Conservation (phyloP, 768 basidiomycete genomes). For the Ephemerocybe angulata region DNA sequence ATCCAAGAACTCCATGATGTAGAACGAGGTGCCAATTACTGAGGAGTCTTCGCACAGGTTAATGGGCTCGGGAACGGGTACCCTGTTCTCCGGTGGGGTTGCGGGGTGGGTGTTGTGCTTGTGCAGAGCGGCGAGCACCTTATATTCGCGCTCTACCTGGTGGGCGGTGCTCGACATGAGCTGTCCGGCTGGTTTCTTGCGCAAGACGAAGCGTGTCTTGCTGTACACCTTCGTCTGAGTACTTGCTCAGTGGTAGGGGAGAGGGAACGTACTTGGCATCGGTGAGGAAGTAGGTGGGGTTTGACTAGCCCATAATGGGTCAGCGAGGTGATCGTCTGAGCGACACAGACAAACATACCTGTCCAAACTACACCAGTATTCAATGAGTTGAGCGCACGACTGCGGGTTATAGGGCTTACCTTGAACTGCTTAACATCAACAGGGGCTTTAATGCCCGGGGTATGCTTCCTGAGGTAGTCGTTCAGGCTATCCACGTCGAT, state of each 20-base stretch:
- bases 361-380: slow-evolving; percentile 62
- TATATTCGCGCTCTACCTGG: slow-evolving; percentile 92
- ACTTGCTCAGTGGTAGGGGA: neutral
- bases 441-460: slow-evolving; percentile 55
- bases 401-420: slow-evolving; percentile 38
- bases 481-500: slow-evolving; percentile 67
- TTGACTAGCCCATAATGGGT: slow-evolving; percentile 81
- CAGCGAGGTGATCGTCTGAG: slow-evolving; percentile 1
- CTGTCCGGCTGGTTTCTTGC: slow-evolving; percentile 88
- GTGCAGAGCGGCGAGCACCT: slow-evolving; percentile 73
- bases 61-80: slow-evolving; percentile 86
- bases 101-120: slow-evolving; percentile 59
- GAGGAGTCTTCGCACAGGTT: slow-evolving; percentile 73
- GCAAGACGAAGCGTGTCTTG: slow-evolving; percentile 70
- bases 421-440: slow-evolving; percentile 91
- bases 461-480: slow-evolving; percentile 55
- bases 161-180: slow-evolving; percentile 91
- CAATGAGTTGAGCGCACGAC: neutral
- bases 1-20: slow-evolving; percentile 94
- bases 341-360: slow-evolving; percentile 45
- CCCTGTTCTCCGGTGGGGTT: slow-evolving; percentile 46
- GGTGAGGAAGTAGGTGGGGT: slow-evolving; percentile 93
- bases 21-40: slow-evolving; percentile 88
- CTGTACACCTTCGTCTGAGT: slow-evolving; percentile 26
- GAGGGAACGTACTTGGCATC: slow-evolving; percentile 53